phyloP scores from a whole-genome alignment of 177 flowering plant species.

The Vitis hybrid region DNA sequence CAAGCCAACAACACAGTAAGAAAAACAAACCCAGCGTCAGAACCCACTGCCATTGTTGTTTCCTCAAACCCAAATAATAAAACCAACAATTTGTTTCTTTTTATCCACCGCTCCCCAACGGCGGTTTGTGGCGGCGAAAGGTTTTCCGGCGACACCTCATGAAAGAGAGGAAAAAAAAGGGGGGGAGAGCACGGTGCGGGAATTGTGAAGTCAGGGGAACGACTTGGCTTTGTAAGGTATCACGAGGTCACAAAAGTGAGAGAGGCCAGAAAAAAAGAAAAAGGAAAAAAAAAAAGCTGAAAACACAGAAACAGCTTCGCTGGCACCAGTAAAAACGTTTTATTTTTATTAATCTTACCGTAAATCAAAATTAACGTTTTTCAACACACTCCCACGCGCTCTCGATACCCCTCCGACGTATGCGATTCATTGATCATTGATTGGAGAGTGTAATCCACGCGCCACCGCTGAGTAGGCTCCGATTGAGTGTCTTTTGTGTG shows the following conservation, averaged over 20 bases:
- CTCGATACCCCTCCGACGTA: too few species aligned
- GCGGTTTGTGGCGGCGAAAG: conserved; percentile 2
- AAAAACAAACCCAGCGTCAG: neutral
- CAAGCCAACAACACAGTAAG: conserved; percentile 13
- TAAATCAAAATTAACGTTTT: neutral
- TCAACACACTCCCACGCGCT: neutral
- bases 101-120: neutral
- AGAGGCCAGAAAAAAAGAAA: too few species aligned
- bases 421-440: too few species aligned
- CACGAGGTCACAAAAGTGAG: conserved; percentile 12
- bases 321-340: conserved; percentile 14
- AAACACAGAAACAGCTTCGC: conserved; percentile 15
- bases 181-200: neutral
- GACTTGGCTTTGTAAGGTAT: conserved; percentile 5
- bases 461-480: too few species aligned
- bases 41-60: conserved; percentile 15
- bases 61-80: neutral
- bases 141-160: conserved; percentile 24
- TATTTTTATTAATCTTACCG: neutral
- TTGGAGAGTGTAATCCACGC: too few species aligned
- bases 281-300: conserved; percentile 10
- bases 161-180: conserved; percentile 1
- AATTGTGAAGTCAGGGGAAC: conserved; percentile 1
- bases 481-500: too few species aligned
- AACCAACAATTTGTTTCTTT: neutral